Base-by-base conservation (phyloP, 768 basidiomycete genomes). In the Favolaschia claudopus region DNA sequence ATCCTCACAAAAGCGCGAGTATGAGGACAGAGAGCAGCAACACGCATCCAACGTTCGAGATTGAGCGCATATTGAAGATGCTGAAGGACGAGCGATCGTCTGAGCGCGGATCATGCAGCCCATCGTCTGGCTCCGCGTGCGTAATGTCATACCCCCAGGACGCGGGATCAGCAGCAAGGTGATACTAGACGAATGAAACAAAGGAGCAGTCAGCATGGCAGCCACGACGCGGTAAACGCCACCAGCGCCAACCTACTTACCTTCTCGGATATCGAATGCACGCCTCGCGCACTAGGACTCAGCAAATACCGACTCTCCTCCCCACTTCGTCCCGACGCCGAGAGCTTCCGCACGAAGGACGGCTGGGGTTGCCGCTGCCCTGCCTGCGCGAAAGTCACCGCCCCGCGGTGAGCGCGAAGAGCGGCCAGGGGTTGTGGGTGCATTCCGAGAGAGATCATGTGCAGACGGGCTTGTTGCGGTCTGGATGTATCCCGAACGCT, bases 1-100 rank as follows among this genome's bases (percentile, higher is more conserved):
- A n/a, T n/a, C n/a, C n/a, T n/a, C 20, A 62, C 60, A 62, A 62
- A 10, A 62, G 28, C 15, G 19, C 60, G 22, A 62, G 17, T 37
- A 62, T 49, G n/a, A 19, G 4, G 9, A 51, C 0, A 14, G 20
- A 15, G 20, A 56, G 28, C 1, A 62, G 5, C 14, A 36, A 28
- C n/a, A 62, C 33, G 37, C 60, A 62, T 5, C 60, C 60, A 7
- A 62, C 42, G 27, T 62, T 62, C 34, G 43, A 36, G n/a, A 62
- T n/a, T 10, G 54, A 54, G 29, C 60, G 60, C 13, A 9, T 15
- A 1, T 54, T 51, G 36, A 56, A 62, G 29, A 62, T 31, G 36
- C 47, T 46, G 22, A 20, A 25, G 15, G 9, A 19, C 6, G 19
- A 15, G n/a, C 10, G 12, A 47, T 22, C 7, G n/a, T 60, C 51